Percentiles rank a stretch among this genome's conserved stretches.
phyloP scores from a whole-genome alignment of 2,329 filamentous ascomycete species.

The Colletotrichum eleusines region DNA sequence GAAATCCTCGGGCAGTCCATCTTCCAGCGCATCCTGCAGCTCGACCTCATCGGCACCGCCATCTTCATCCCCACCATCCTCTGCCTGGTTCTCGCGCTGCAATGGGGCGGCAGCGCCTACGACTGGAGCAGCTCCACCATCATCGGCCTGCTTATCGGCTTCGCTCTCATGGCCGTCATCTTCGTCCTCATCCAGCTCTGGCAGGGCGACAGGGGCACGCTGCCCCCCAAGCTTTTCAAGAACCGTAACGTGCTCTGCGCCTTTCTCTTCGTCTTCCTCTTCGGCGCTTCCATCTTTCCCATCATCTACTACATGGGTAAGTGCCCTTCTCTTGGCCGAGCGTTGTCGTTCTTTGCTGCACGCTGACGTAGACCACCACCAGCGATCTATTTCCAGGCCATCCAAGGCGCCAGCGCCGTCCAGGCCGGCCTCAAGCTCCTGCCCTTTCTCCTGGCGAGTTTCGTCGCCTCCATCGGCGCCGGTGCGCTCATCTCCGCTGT shows the following conservation, averaged over 20 bases:
- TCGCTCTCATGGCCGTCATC: constrained; percentile 57
- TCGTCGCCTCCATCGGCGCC: constrained; percentile 59
- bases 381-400: constrained; percentile 67
- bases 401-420: constrained; percentile 64
- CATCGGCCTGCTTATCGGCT: constrained; percentile 64
- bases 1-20: constrained; percentile 51
- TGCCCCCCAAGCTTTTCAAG: constrained; percentile 62
- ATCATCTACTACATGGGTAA: constrained; percentile 66
- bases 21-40: constrained; percentile 54
- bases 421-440: constrained; percentile 67
- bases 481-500: constrained; percentile 57
- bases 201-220: constrained; percentile 61
- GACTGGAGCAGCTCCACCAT: constrained; percentile 63
- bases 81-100: constrained; percentile 66
- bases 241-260: constrained; percentile 56
- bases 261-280: constrained; percentile 59
- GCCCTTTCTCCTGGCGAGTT: constrained; percentile 64
- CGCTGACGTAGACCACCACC: neutral
- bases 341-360: neutral
- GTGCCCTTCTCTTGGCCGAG: constrained; percentile 37
- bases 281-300: constrained; percentile 65
- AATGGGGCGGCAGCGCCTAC: constrained; percentile 67
- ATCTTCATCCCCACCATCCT: constrained; percentile 65
- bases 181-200: constrained; percentile 62
- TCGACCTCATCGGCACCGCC: constrained; percentile 68